Percentiles rank a stretch among this genome's conserved stretches.
These are phyloP conservation scores for Salmacisia buchloeana DNA, from an alignment of 1,284 basidiomycete genomes.

Conservation along the genomic window DNA sequence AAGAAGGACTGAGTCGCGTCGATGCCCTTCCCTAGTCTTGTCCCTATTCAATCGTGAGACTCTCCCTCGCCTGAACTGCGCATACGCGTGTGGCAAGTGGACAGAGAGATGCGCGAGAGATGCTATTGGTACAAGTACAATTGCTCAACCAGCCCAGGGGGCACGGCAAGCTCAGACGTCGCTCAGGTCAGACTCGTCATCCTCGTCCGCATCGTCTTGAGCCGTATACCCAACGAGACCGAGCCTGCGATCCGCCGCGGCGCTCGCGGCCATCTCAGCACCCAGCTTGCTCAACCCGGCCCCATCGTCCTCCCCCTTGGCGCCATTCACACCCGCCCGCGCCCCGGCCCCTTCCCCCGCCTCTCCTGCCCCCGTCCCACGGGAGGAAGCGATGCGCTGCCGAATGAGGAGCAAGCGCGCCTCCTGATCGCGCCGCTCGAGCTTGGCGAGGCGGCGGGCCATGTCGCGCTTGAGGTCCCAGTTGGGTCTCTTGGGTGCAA, in stretches of 20 bases:
- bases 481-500: slow-evolving; percentile 89
- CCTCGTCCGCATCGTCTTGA: background rate
- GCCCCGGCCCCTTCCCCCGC: background rate
- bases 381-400: slow-evolving; percentile 54
- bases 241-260: background rate
- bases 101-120: no score
- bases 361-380: background rate
- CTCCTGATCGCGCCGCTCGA: slow-evolving; percentile 86
- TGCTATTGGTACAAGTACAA: background rate
- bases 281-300: slow-evolving; percentile 9
- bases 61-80: no score
- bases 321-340: background rate
- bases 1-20: slow-evolving; percentile 40
- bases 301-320: background rate
- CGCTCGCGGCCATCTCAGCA: slow-evolving; percentile 9
- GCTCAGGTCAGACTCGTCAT: background rate
- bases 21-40: no score
- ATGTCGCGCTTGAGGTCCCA: slow-evolving; percentile 96
- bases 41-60: no score
- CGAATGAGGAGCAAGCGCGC: slow-evolving; percentile 87
- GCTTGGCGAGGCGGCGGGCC: slow-evolving; percentile 76
- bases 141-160: background rate
- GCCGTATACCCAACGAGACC: background rate
- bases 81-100: no score
- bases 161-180: background rate